Evolutionary conservation across 805 yeast species (phyloP).

Genomic region (Candida mattraensis): DNA sequence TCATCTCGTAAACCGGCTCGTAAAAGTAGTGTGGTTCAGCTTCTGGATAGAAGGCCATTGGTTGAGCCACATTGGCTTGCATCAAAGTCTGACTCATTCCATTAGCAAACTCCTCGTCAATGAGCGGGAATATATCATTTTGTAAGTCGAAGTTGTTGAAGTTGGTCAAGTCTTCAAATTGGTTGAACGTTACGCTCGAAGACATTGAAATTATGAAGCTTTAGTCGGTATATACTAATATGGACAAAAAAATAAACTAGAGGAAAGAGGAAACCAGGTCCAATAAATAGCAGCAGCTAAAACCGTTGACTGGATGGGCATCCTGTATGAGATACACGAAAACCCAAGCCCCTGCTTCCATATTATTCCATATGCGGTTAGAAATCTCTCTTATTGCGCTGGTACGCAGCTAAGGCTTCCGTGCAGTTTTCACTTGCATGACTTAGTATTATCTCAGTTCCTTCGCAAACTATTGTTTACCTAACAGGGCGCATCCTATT

Average conservation of each 20-base stretch:
- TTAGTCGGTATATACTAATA: constrained; percentile 2
- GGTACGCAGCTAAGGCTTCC: constrained; percentile 6
- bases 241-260: constrained; percentile 1
- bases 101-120: constrained; percentile 14
- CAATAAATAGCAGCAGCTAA: too few species aligned
- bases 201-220: constrained; percentile 5
- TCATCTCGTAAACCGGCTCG: constrained; percentile 9
- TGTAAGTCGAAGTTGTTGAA: constrained; percentile 9
- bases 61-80: constrained; percentile 5
- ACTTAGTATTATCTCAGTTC: constrained; percentile 4
- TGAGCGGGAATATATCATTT: constrained; percentile 10
- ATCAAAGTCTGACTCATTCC: not conserved
- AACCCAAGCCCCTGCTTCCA: constrained; percentile 7
- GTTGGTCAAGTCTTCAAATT: constrained; percentile 15
- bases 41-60: constrained; percentile 5
- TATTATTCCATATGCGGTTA: constrained; percentile 8
- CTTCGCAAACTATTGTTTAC: constrained; percentile 9
- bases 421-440: constrained; percentile 12
- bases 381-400: constrained; percentile 10
- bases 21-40: constrained; percentile 12
- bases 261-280: not conserved
- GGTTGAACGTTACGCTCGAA: constrained; percentile 15
- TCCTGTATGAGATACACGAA: too few species aligned
- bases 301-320: too few species aligned
- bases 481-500: too few species aligned